Conservation (phyloP, 192 early-diverging fungal genomes). For the Gryganskiella cystojenkinii region DNA sequence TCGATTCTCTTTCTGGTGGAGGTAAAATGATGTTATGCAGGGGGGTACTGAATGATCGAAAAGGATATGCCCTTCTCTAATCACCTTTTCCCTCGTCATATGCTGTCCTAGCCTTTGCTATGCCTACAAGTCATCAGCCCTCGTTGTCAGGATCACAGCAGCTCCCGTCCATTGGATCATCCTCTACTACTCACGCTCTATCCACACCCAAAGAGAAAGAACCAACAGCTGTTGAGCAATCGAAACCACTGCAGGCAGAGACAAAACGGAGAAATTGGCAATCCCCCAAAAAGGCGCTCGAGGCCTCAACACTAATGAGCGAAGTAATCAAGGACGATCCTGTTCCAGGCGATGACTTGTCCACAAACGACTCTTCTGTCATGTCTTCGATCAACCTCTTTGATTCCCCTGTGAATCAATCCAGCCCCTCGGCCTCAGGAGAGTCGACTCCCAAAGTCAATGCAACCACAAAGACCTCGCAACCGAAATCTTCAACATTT, state of each 20-base stretch:
- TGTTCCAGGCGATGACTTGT: too few species aligned
- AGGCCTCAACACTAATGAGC: neutral
- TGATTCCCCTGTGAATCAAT: neutral
- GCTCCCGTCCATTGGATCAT: too few species aligned
- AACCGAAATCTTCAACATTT: slow-evolving; percentile 9
- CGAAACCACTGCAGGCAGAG: too few species aligned
- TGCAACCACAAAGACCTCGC: neutral
- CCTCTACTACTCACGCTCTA: too few species aligned
- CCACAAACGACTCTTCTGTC: neutral
- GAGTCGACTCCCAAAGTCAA: neutral
- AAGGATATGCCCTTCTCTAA: neutral
- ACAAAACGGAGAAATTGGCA: slow-evolving; percentile 5
- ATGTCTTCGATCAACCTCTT: neutral
- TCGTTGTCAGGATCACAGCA: slow-evolving; percentile 17
- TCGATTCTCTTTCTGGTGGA: slow-evolving; percentile 37
- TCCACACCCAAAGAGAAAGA: too few species aligned
- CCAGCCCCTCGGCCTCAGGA: neutral
- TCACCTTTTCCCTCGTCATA: neutral
- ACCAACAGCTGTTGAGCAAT: too few species aligned
- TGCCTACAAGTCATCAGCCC: slow-evolving; percentile 14
- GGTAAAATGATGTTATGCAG: slow-evolving; percentile 4
- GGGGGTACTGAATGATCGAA: neutral
- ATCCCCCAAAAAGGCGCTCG: slow-evolving; percentile 6
- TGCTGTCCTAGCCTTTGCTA: slow-evolving; percentile 38
- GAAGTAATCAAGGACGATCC: neutral